These are phyloP conservation scores for Diaporthe humulicola DNA, from an alignment of 2,329 filamentous ascomycete genomes.

Conservation along the genomic window DNA sequence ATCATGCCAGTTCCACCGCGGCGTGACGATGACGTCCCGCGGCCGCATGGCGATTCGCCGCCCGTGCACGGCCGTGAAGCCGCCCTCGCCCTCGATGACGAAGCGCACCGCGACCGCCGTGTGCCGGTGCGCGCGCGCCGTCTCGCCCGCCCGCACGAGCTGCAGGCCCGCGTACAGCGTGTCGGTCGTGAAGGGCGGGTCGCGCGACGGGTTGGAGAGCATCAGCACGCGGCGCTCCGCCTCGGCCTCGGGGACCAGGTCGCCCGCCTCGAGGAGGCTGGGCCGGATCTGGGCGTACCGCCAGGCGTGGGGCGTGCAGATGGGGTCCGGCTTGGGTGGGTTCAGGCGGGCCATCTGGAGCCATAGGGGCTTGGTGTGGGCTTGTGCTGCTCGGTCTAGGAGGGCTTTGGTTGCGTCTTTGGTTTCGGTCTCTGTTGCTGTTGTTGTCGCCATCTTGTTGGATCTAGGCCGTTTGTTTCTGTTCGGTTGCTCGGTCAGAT, in stretches of 20 bases:
- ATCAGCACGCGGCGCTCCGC: conserved; percentile 58
- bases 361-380: conserved; percentile 55
- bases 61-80: conserved; percentile 69
- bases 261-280: conserved; percentile 44
- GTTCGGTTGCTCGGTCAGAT: neutral
- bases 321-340: conserved; percentile 59
- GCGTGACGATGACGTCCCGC: conserved; percentile 68
- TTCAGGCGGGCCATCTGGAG: conserved; percentile 58
- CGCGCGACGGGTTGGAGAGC: conserved; percentile 56
- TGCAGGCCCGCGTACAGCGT: conserved; percentile 68
- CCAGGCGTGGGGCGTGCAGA: conserved; percentile 51
- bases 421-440: conserved; percentile 21
- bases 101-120: conserved; percentile 67
- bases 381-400: conserved; percentile 31
- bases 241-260: conserved; percentile 38
- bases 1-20: conserved; percentile 69
- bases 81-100: conserved; percentile 66
- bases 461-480: neutral
- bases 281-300: conserved; percentile 50
- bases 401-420: conserved; percentile 33
- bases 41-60: conserved; percentile 60
- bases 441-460: conserved; percentile 34
- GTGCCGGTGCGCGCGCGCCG: conserved; percentile 65
- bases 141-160: conserved; percentile 66
- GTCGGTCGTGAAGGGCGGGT: conserved; percentile 66